Evolutionary conservation across 2,329 filamentous ascomycete species (phyloP).

Genomic region (Aspergillus glaucus): DNA sequence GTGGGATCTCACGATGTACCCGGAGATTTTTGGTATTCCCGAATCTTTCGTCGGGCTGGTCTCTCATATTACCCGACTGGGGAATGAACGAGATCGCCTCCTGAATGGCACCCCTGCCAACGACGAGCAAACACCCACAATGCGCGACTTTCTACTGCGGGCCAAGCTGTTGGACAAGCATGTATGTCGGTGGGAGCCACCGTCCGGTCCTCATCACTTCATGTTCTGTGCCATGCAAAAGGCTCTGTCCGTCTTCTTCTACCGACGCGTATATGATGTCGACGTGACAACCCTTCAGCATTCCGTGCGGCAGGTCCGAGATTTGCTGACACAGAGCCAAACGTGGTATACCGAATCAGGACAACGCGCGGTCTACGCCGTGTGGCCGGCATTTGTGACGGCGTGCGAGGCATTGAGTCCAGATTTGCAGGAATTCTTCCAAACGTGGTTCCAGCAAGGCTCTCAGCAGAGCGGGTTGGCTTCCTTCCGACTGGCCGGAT

Average conservation of each 20-base stretch:
- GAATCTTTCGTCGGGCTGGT: constrained; percentile 38
- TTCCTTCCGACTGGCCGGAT: constrained; percentile 24
- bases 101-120: constrained; percentile 9
- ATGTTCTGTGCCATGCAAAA: constrained; percentile 38
- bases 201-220: constrained; percentile 7
- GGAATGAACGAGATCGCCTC: constrained; percentile 36
- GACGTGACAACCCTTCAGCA: constrained; percentile 38
- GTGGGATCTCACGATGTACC: constrained; percentile 39
- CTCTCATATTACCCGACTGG: constrained; percentile 39
- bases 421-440: constrained; percentile 30
- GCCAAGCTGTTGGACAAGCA: constrained; percentile 29
- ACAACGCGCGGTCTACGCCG: constrained; percentile 33
- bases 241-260: constrained; percentile 43
- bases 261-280: constrained; percentile 39
- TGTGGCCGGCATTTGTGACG: constrained; percentile 42
- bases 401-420: constrained; percentile 37
- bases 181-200: constrained; percentile 19
- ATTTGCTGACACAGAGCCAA: constrained; percentile 32
- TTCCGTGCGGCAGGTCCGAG: constrained; percentile 29
- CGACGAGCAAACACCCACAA: constrained; percentile 2
- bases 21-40: constrained; percentile 42
- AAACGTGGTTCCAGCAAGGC: constrained; percentile 27
- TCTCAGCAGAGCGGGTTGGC: constrained; percentile 24
- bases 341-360: constrained; percentile 24
- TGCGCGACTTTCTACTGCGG: constrained; percentile 26